Percentiles rank a stretch among this genome's conserved stretches.
These are phyloP conservation scores for Chimonanthus salicifolius DNA, from an alignment of 164 flowering plant genomes.

Conservation along the genomic window DNA sequence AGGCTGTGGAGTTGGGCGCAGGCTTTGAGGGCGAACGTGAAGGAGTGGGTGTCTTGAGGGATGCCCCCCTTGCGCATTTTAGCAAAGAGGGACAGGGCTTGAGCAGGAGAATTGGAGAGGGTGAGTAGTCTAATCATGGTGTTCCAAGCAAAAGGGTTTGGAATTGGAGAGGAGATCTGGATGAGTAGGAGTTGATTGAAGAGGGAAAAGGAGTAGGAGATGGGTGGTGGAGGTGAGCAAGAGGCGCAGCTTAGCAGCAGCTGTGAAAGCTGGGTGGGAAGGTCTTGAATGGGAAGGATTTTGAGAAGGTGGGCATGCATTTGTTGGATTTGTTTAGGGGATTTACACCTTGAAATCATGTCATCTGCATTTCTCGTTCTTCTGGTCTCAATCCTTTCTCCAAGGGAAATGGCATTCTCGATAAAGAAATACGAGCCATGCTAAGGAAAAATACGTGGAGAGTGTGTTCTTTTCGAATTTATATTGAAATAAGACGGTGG, in stretches of 20 bases:
- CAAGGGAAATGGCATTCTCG: no score
- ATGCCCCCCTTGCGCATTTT: constrained; percentile 31
- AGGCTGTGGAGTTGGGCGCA: constrained; percentile 25
- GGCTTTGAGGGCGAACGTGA: constrained; percentile 49
- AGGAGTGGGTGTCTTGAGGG: constrained; percentile 37
- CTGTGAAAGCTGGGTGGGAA: constrained; percentile 28
- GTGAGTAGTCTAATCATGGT: constrained; percentile 43
- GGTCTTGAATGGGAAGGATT: constrained; percentile 27
- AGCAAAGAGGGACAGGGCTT: constrained; percentile 28
- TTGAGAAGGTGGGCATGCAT: constrained; percentile 49
- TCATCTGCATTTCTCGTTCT: background rate
- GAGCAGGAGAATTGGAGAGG: constrained; percentile 25
- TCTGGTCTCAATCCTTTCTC: background rate
- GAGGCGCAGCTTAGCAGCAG: constrained; percentile 30
- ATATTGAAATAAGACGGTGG: no score
- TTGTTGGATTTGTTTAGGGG: constrained; percentile 32
- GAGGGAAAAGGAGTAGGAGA: constrained; percentile 26
- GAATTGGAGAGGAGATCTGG: constrained; percentile 1
- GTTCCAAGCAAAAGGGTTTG: constrained; percentile 36
- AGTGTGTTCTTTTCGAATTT: no score
- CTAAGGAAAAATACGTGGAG: no score
- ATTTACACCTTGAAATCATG: constrained; percentile 13
- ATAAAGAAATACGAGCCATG: no score
- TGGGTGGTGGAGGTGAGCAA: constrained; percentile 26
- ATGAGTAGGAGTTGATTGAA: constrained; percentile 34